Percentiles rank a stretch among this genome's conserved stretches.
These are phyloP conservation scores for Fraxinus floribunda DNA, from an alignment of 305 asterid species.

Conservation along the genomic window DNA sequence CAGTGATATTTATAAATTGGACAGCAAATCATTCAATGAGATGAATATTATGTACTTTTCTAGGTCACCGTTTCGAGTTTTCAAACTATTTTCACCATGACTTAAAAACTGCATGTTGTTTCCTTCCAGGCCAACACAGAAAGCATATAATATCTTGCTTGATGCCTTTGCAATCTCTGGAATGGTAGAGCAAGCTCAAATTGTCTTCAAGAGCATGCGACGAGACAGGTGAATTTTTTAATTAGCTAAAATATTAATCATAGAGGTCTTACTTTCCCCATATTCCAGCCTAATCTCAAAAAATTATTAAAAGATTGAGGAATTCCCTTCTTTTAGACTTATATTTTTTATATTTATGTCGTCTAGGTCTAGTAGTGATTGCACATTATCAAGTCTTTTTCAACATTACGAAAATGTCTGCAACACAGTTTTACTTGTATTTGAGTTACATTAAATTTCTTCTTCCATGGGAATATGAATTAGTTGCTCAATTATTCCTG, in stretches of 20 bases:
- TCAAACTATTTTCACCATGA: neutral
- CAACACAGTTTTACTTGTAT: neutral
- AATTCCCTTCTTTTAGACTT: neutral
- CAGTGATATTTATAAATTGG: neutral
- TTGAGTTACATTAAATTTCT: neutral
- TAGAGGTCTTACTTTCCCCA: neutral
- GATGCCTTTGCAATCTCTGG: slow-evolving; percentile 98
- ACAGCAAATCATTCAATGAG: neutral
- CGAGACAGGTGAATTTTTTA: slow-evolving; percentile 64
- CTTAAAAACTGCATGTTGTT: neutral
- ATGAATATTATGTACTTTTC: neutral
- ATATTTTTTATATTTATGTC: neutral
- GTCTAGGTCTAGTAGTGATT: neutral
- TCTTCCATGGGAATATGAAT: neutral
- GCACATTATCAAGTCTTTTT: neutral
- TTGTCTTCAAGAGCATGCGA: slow-evolving; percentile 95
- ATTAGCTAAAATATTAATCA: neutral
- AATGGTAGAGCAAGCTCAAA: slow-evolving; percentile 88
- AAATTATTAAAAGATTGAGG: neutral
- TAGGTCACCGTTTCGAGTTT: slow-evolving; percentile 1
- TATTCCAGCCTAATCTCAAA: slow-evolving; percentile 21
- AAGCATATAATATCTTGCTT: slow-evolving; percentile 89
- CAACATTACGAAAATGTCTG: neutral
- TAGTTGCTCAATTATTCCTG: neutral
- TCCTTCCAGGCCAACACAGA: slow-evolving; percentile 77